Conservation (phyloP, 192 early-diverging fungal genomes). For the Obelidium mucronatum region DNA sequence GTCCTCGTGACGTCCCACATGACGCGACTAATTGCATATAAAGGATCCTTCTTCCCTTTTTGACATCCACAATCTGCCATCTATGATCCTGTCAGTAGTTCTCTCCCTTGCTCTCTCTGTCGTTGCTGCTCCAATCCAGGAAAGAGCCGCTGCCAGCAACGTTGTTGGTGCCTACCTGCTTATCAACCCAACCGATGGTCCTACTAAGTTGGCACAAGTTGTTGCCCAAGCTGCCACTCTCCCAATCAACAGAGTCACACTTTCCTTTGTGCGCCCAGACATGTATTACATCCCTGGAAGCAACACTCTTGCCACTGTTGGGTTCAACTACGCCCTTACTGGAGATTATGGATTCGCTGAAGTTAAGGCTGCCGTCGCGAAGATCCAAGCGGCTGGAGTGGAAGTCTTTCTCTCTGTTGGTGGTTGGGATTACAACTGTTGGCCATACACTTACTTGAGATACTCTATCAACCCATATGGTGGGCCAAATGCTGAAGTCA, state of each 20-base stretch:
- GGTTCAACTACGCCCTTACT: background rate
- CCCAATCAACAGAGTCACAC: conserved; percentile 11
- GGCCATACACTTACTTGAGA: conserved; percentile 15
- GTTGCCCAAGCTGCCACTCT: conserved; percentile 2
- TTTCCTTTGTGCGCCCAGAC: too few species aligned
- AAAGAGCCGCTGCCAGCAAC: background rate
- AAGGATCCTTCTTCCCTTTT: too few species aligned
- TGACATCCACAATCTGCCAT: too few species aligned
- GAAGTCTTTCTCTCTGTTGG: background rate
- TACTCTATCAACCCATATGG: conserved; percentile 17
- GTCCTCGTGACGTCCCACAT: too few species aligned
- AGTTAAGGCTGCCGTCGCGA: background rate
- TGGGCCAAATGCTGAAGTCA: background rate
- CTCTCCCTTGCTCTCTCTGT: background rate
- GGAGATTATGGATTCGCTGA: conserved; percentile 20
- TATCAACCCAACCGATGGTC: background rate
- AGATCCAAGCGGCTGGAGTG: background rate
- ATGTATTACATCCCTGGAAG: background rate
- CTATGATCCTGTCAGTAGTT: background rate
- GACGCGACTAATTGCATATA: too few species aligned
- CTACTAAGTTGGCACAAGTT: background rate
- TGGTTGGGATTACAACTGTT: background rate
- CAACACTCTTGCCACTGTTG: conserved; percentile 4
- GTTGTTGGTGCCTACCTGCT: background rate
- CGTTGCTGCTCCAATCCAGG: background rate